Base-by-base conservation (phyloP, 257 asterid genomes). In the Scutellaria minor region DNA sequence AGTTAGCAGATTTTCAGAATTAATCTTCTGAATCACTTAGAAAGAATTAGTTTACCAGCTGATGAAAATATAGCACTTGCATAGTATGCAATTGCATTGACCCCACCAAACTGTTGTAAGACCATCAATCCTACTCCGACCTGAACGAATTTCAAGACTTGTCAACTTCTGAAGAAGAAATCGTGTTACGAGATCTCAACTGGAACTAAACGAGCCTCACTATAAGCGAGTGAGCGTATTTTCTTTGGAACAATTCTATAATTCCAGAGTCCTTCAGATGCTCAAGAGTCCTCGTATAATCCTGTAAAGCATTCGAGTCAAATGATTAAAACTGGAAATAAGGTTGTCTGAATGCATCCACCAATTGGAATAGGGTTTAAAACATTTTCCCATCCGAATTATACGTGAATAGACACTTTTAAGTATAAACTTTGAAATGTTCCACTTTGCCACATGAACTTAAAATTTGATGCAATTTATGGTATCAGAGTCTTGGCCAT, bases 91-190 rank as follows among this genome's bases (percentile, higher is more conserved):
- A 91, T 89, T 3, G 96, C 97, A 66, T 94, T 94, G 45, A 86
- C 85, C 31, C 97, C 99, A 77, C 97, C 96, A 63, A 91, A 79
- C 77, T 91, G 99, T 80, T 91, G 97, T 35, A 94, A 74, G 68
- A 90, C 93, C 97, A 91, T 91, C 74, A 94, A 68, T 11, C 99
- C 99, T n/a, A 94, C 90, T 76, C 97, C 97, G 5, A 89, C 89
- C 97, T 91, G 82, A 68, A 85, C 5, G 65, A 76, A 78, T 47
- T 6, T 35, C 44, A 60, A 48, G 13, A 9, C 9, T 44, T 71
- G 9, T 53, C 22, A 39, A 41, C 40, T 27, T 45, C 14, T 48
- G 44, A 46, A 47, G 52, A 12, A 35, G 50, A 15, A 70, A 69
- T 69, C 35, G 50, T 54, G 14, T 40, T 10, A 31, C 10, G 47